Evolutionary conservation across 352 stramenopile species (phyloP).

Genomic region (Globisporangium recalcitrans): DNA sequence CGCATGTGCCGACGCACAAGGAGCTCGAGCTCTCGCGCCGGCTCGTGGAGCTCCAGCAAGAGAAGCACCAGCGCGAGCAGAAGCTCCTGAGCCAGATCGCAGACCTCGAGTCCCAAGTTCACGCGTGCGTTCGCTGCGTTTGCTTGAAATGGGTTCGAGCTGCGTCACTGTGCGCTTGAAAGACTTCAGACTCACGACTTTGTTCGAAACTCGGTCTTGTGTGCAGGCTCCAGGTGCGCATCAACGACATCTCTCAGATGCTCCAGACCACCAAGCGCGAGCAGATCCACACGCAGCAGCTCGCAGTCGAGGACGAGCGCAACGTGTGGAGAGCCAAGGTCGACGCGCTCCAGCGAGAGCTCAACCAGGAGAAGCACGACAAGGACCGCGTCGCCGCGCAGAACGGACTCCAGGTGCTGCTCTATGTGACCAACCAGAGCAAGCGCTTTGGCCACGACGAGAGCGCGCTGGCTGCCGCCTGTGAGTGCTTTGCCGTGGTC

Average conservation of each 20-base stretch:
- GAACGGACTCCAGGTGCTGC: slow-evolving; percentile 65
- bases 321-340: slow-evolving; percentile 36
- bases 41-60: slow-evolving; percentile 57
- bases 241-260: slow-evolving; percentile 47
- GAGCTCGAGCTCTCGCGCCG: slow-evolving; percentile 66
- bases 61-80: slow-evolving; percentile 58
- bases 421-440: slow-evolving; percentile 46
- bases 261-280: slow-evolving; percentile 60
- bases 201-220: not conserved
- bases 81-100: slow-evolving; percentile 56
- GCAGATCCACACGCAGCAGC: slow-evolving; percentile 48
- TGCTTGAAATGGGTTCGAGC: not conserved
- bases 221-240: slow-evolving; percentile 47
- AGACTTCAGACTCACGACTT: too few relatives aligned
- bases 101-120: slow-evolving; percentile 61
- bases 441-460: slow-evolving; percentile 30
- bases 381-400: slow-evolving; percentile 57
- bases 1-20: slow-evolving; percentile 64
- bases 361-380: slow-evolving; percentile 61
- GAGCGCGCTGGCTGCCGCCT: slow-evolving; percentile 37
- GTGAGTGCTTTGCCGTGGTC: slow-evolving; percentile 50
- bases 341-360: slow-evolving; percentile 31
- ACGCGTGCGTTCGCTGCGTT: slow-evolving; percentile 37
- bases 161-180: too few relatives aligned
- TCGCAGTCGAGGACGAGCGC: slow-evolving; percentile 44